Evolutionary conservation across 257 asterid genomes (phyloP), one percentile per base, ranked within the genome.

Genomic region (Voacanga thouarsii): DNA sequence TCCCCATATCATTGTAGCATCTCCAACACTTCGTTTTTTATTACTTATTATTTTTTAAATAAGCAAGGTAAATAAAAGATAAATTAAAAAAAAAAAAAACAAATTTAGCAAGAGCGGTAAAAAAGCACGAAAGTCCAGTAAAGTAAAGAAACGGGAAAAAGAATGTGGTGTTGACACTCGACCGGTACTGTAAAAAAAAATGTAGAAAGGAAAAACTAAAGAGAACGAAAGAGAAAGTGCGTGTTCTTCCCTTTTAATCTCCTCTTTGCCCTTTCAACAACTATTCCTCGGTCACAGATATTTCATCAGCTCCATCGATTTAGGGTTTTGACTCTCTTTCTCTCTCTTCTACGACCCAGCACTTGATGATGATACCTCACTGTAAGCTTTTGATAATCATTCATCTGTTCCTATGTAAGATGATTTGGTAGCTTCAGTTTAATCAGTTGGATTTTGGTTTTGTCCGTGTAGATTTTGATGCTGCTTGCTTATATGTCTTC

Each of bases 261-360:
- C 76, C 70, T 82, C 74, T 78, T 83, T 84, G 82, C 84, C 85
- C 82, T 75, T 80, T 61, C 83, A 84, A 80, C 84, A 67, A 76
- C 86, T 81, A 65, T 65, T 83, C 82, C 78, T 77, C 71, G 77
- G 65, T 77, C 84, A 28, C 75, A 47, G 73, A 83, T 80, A 82
- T 81, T 82, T 84, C 76, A 57, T 55, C 72, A n/a, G 75, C 80
- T 60, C 72, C 63, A 80, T 72, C 85, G 84, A 83, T 83, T 86
- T 81, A 83, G 89, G 91, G 89, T 83, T 87, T 82, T 81, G 83
- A 80, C 82, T 68, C 80, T 60, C 51, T 66, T n/a, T 15, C 18
- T 74, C 9, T 70, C 81, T 75, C 72, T 61, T 82, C 71, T 61
- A 11, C 67, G 65, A 51, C 21, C 47, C 70, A 5, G 69, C 50